Conservation (phyloP, 139 green algal species). For the Penium margaritaceum region DNA sequence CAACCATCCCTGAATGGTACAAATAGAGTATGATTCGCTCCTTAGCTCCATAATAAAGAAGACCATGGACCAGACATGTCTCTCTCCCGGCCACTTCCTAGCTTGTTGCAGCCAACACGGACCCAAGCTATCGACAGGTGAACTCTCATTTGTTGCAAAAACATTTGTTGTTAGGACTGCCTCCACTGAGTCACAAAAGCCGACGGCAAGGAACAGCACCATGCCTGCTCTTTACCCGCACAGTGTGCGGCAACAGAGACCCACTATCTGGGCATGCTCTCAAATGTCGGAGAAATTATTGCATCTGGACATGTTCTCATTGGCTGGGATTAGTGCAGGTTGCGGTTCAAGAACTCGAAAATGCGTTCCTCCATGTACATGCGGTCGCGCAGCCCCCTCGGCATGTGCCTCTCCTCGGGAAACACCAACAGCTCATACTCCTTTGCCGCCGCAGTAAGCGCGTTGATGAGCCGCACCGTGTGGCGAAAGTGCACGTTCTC, state of each 20-base stretch:
- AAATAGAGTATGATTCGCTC: no score
- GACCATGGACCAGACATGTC: no score
- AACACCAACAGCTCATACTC: slow-evolving; percentile 50
- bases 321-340: slow-evolving; percentile 18
- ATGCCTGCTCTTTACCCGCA: background rate
- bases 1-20: no score
- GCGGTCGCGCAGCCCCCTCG: slow-evolving; percentile 41
- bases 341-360: slow-evolving; percentile 37
- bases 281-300: background rate
- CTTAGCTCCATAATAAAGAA: no score
- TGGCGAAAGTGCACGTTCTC: slow-evolving; percentile 55
- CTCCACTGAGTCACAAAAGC: no score
- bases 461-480: slow-evolving; percentile 42
- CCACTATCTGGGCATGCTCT: no score
- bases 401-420: slow-evolving; percentile 52
- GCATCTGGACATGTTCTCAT: background rate
- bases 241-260: background rate
- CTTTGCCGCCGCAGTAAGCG: slow-evolving; percentile 32
- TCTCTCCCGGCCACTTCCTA: no score
- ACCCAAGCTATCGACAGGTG: no score
- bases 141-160: no score
- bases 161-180: no score
- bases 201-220: no score
- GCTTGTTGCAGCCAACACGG: no score
- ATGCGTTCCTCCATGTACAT: slow-evolving; percentile 52